Percentiles rank a stretch among this genome's conserved stretches.
phyloP scores from a whole-genome alignment of 495 filamentous ascomycete species.

The Aspergillus biplanus region DNA sequence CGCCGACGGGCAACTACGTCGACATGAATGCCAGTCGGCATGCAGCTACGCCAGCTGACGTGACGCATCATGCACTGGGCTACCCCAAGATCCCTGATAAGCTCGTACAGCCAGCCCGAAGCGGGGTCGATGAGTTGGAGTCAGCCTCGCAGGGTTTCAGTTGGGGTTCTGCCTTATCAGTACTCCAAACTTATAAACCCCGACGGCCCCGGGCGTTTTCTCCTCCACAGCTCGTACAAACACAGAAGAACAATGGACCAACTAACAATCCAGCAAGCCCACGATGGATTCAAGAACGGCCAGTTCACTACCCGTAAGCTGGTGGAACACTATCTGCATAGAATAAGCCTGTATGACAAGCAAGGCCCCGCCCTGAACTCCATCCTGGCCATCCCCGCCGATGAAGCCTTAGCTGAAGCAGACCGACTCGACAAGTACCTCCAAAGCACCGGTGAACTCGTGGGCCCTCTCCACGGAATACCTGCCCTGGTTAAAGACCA shows the following conservation, averaged over 20 bases:
- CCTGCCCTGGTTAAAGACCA: conserved; percentile 69
- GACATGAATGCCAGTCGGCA: too few species aligned
- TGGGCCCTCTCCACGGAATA: conserved; percentile 37
- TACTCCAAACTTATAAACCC: too few species aligned
- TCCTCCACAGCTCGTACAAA: too few species aligned
- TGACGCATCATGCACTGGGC: too few species aligned
- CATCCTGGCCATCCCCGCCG: not conserved
- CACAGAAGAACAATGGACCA: not conserved
- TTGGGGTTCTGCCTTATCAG: too few species aligned
- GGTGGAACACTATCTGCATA: not conserved
- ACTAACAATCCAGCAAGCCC: not conserved
- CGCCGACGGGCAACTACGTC: too few species aligned
- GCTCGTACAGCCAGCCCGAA: too few species aligned
- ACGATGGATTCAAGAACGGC: not conserved
- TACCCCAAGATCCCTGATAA: too few species aligned
- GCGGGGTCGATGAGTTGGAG: too few species aligned
- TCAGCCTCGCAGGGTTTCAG: too few species aligned
- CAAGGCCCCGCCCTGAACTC: not conserved
- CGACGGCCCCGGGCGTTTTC: too few species aligned
- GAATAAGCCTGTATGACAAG: not conserved
- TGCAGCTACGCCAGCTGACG: too few species aligned
- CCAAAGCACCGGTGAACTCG: not conserved
- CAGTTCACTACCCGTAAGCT: not conserved
- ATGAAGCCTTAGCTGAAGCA: not conserved
- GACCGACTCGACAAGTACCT: not conserved